These are phyloP conservation scores for Rutstroemia sp. DNA, from an alignment of 2,329 filamentous ascomycete species.

Conservation along the genomic window DNA sequence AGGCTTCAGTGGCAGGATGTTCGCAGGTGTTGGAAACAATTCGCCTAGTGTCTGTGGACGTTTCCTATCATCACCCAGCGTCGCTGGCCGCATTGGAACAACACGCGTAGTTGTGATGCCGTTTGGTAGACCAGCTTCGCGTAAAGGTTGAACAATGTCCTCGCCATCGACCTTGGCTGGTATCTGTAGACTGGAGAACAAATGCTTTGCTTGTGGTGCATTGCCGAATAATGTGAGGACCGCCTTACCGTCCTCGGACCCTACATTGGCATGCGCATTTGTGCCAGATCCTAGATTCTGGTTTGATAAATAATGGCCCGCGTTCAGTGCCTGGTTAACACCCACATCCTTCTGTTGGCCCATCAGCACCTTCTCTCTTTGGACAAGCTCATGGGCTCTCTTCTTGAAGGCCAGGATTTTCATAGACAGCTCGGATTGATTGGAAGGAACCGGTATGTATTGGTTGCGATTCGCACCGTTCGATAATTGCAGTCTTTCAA, in stretches of 20 bases:
- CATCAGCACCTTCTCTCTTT: constrained; percentile 51
- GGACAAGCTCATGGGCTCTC: constrained; percentile 54
- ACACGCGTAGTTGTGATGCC: constrained; percentile 66
- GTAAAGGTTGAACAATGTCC: constrained; percentile 38
- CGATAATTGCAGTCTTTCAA: constrained; percentile 40
- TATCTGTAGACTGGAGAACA: constrained; percentile 79
- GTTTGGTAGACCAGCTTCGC: constrained; percentile 62
- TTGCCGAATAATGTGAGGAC: constrained; percentile 74
- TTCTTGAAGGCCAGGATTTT: constrained; percentile 45
- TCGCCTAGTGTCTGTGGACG: constrained; percentile 62
- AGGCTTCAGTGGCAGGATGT: constrained; percentile 57
- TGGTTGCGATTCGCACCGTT: constrained; percentile 24
- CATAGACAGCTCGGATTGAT: constrained; percentile 21
- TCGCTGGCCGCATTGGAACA: constrained; percentile 41
- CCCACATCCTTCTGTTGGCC: constrained; percentile 31
- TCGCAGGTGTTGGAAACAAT: constrained; percentile 61
- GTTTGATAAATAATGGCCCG: constrained; percentile 13
- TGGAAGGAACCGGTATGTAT: constrained; percentile 15
- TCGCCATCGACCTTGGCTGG: constrained; percentile 32
- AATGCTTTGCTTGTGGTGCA: constrained; percentile 64
- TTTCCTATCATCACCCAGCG: constrained; percentile 40
- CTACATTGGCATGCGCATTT: constrained; percentile 28
- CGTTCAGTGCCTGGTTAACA: constrained; percentile 11
- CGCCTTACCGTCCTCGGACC: constrained; percentile 41
- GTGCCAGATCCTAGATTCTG: constrained; percentile 14